Percentiles rank a stretch among this genome's conserved stretches.
phyloP scores from a whole-genome alignment of 2,329 filamentous ascomycete genomes.

The Pyrenochaeta sp. region DNA sequence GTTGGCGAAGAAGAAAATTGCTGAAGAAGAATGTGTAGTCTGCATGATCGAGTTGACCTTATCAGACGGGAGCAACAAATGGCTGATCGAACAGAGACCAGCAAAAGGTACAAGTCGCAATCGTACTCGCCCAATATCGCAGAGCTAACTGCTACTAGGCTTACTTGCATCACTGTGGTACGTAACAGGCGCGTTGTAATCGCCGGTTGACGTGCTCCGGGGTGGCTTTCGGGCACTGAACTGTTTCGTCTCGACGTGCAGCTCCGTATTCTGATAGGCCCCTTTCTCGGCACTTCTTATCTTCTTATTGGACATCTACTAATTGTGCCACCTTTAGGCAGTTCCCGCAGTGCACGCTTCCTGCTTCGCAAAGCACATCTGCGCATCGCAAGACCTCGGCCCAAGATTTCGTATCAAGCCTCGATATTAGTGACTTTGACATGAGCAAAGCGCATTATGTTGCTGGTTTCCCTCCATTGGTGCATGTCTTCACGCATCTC shows the following conservation, averaged over 20 bases:
- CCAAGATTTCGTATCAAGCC: slow-evolving; percentile 26
- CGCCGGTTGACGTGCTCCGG: background rate
- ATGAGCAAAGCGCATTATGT: slow-evolving; percentile 27
- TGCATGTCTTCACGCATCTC: slow-evolving; percentile 48
- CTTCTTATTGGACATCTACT: slow-evolving; percentile 10
- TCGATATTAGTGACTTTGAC: slow-evolving; percentile 23
- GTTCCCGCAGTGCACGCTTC: slow-evolving; percentile 42
- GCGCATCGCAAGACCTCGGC: slow-evolving; percentile 36
- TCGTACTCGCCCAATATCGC: background rate
- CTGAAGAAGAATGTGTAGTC: slow-evolving; percentile 44
- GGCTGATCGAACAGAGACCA: slow-evolving; percentile 48
- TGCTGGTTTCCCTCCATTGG: slow-evolving; percentile 34
- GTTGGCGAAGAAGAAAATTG: slow-evolving; percentile 43
- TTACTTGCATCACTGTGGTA: slow-evolving; percentile 40
- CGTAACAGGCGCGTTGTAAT: slow-evolving; percentile 11
- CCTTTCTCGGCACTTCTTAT: slow-evolving; percentile 1
- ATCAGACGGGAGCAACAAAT: slow-evolving; percentile 29
- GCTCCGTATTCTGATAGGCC: slow-evolving; percentile 8
- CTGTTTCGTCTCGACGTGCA: slow-evolving; percentile 3
- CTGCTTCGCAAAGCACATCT: slow-evolving; percentile 22
- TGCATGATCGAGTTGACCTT: slow-evolving; percentile 38
- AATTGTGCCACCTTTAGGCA: slow-evolving; percentile 32
- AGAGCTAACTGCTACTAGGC: slow-evolving; percentile 18
- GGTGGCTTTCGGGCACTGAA: slow-evolving; percentile 2
- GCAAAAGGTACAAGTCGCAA: slow-evolving; percentile 38